A percentile compares a stretch with the other conserved stretches of the same genome.
Conservation (phyloP, 257 asterid genomes). For the Nicotiana noctiflora region DNA sequence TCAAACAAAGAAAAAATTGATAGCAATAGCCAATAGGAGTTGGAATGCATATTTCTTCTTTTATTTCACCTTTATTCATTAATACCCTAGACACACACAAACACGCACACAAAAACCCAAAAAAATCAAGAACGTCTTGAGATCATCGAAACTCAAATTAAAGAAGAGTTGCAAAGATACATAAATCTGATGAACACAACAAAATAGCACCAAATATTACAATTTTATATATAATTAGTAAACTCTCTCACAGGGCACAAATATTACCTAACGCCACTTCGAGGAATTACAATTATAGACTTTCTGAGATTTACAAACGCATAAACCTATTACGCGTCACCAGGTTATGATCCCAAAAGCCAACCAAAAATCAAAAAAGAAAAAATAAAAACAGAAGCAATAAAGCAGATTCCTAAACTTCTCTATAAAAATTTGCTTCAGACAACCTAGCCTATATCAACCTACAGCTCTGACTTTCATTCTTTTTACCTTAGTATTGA, state of each 20-base stretch:
- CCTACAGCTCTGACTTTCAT: background rate
- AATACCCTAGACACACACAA: no score
- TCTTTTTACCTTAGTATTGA: constrained; percentile 26
- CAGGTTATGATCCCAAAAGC: background rate
- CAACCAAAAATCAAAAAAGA: background rate
- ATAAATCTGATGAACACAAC: background rate
- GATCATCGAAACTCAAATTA: background rate
- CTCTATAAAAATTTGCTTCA: background rate
- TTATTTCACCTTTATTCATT: no score
- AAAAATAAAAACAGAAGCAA: background rate
- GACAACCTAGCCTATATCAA: background rate
- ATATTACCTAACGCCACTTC: background rate
- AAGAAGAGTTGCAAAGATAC: background rate
- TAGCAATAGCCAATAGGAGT: no score
- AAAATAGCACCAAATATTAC: background rate
- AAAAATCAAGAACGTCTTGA: background rate
- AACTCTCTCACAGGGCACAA: constrained; percentile 12
- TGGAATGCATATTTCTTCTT: no score
- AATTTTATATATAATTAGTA: background rate
- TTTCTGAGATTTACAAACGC: constrained; percentile 1
- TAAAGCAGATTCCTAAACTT: constrained; percentile 4
- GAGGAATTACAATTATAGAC: constrained; percentile 6
- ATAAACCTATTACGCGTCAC: background rate
- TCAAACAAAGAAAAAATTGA: no score
- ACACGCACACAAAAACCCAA: no score